phyloP scores from a whole-genome alignment of 768 basidiomycete genomes.

The Trichaptum fuscoviolaceum region DNA sequence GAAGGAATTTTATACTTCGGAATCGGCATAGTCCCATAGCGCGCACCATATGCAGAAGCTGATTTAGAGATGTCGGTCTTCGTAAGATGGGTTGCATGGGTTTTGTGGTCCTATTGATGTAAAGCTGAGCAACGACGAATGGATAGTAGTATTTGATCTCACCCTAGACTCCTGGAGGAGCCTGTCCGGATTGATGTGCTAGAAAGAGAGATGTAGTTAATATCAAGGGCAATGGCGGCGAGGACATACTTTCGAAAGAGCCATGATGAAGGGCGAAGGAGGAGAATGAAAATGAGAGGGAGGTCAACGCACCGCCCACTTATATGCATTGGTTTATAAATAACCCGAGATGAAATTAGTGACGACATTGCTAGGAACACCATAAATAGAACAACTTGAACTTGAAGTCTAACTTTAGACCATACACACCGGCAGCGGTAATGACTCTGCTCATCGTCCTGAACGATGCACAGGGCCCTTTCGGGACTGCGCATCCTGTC shows the following conservation, averaged over 20 bases:
- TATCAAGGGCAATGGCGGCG: background rate
- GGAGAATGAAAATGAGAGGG: background rate
- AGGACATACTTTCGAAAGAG: slow-evolving; percentile 50
- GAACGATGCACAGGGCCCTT: background rate
- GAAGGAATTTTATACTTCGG: slow-evolving; percentile 65
- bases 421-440: background rate
- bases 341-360: too few relatives aligned
- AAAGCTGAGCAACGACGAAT: slow-evolving; percentile 6
- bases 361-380: too few relatives aligned
- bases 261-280: slow-evolving; percentile 33
- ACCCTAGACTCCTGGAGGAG: slow-evolving; percentile 58
- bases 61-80: slow-evolving; percentile 27
- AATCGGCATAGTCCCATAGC: slow-evolving; percentile 61
- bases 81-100: slow-evolving; percentile 31
- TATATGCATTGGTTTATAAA: background rate
- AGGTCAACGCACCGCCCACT: background rate
- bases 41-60: slow-evolving; percentile 49
- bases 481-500: background rate
- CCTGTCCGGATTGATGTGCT: slow-evolving; percentile 67
- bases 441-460: background rate
- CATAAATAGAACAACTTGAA: too few relatives aligned
- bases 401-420: background rate
- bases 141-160: slow-evolving; percentile 11
- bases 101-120: slow-evolving; percentile 28
- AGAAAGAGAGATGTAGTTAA: slow-evolving; percentile 7